Conservation (phyloP, 2,329 filamentous ascomycete genomes). For the Fonsecaea pedrosoi region DNA sequence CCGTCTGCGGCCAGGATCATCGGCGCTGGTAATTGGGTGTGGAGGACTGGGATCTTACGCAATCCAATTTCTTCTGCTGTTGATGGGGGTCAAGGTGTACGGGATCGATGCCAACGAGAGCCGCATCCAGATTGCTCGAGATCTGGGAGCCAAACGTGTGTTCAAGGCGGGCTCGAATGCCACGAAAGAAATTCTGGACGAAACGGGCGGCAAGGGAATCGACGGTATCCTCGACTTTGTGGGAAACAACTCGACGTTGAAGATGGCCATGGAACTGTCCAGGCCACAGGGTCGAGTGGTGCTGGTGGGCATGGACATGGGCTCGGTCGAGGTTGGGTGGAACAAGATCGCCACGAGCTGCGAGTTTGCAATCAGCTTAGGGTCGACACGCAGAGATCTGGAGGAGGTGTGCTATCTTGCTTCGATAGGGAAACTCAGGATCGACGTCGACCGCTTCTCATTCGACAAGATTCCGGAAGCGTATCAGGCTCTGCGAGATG, state of each 20-base stretch:
- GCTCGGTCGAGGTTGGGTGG: conserved; percentile 31
- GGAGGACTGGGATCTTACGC: conserved; percentile 31
- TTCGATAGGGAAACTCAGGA: conserved; percentile 22
- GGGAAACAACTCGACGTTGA: conserved; percentile 22
- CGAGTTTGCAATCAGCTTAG: conserved; percentile 30
- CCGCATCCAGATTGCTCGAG: conserved; percentile 25
- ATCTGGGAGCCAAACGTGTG: conserved; percentile 22
- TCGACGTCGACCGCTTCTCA: conserved; percentile 31
- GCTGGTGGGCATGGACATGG: conserved; percentile 32
- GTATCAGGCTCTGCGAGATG: conserved; percentile 28
- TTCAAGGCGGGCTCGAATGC: conserved; percentile 24
- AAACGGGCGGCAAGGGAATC: conserved; percentile 28
- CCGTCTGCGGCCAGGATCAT: conserved; percentile 25
- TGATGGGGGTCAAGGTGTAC: conserved; percentile 24
- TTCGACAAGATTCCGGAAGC: conserved; percentile 33
- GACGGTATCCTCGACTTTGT: conserved; percentile 34
- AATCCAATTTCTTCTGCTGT: conserved; percentile 26
- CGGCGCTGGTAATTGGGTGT: conserved; percentile 25
- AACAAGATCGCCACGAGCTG: conserved; percentile 34
- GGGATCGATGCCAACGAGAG: conserved; percentile 20
- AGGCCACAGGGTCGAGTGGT: conserved; percentile 27
- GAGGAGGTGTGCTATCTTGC: conserved; percentile 32
- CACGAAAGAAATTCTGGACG: conserved; percentile 20
- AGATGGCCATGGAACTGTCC: conserved; percentile 22
- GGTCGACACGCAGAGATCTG: conserved; percentile 29